Evolutionary conservation across 345 rosid genomes (phyloP), one percentile per base, ranked within the genome.

Genomic region (Arabis hirsuta): DNA sequence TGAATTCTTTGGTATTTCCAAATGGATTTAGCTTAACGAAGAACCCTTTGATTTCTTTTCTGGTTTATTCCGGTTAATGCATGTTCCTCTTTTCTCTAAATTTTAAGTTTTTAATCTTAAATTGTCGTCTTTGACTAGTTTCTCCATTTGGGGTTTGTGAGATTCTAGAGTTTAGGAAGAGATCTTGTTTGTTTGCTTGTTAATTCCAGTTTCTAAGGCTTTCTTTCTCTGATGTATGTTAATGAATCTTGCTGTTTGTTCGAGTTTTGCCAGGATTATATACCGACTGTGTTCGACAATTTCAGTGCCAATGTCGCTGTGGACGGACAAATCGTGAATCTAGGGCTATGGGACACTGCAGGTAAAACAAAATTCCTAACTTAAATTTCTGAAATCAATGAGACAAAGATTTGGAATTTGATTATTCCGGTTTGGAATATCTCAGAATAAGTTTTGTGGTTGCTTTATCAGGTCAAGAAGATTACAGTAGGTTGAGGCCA

Each of bases 381-480:
- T 27, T 9, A 16, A 3, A 8, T 13, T 53, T 19, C n/a, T 39
- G 22, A 13, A 27, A 57, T n/a, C 44, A 38, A 14, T 47, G 31
- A 32, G n/a, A 22, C 38, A 65, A 52, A 45, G 42, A 22, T 13
- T 13, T 70, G 60, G 51, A 42, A 13, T 57, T 57, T 51, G 41
- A 51, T n/a, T n/a, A n/a, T n/a, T n/a, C n/a, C n/a, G n/a, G n/a
- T n/a, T n/a, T n/a, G n/a, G n/a, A n/a, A n/a, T n/a, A n/a, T n/a
- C n/a, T n/a, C n/a, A n/a, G n/a, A n/a, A n/a, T n/a, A n/a, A n/a
- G n/a, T n/a, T n/a, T n/a, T n/a, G n/a, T n/a, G n/a, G n/a, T n/a
- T n/a, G n/a, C n/a, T n/a, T n/a, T n/a, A n/a, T n/a, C n/a, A n/a
- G 97, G 99, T 77, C 99, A 95, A 78, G 99, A 95, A 69, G 99